A percentile compares a stretch with the other conserved stretches of the same genome.
phyloP scores from a whole-genome alignment of 768 basidiomycete genomes.

The Mycena albidolilacea region DNA sequence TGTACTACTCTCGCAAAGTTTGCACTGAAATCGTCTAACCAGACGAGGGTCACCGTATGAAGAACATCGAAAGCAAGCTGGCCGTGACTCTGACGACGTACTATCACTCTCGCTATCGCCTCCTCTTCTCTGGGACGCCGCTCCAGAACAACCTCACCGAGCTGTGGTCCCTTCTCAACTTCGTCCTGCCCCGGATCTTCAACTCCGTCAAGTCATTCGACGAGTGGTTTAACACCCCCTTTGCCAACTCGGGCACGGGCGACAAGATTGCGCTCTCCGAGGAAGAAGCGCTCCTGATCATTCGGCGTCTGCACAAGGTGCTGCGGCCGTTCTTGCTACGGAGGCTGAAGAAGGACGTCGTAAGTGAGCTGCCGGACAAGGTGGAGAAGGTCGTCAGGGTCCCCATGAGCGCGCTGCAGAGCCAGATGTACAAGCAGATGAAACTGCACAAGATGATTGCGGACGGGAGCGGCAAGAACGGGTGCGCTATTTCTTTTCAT shows the following conservation, averaged over 20 bases:
- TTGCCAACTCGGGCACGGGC: conserved; percentile 96
- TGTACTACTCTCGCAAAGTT: background rate
- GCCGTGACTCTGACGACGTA: conserved; percentile 91
- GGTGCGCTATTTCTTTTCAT: conserved; percentile 61
- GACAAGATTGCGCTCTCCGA: conserved; percentile 99
- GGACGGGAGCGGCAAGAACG: conserved; percentile 81
- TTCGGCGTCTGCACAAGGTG: conserved; percentile 96
- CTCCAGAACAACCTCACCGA: conserved; percentile 98
- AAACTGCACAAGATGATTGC: conserved; percentile 99
- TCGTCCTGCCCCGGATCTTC: conserved; percentile 95
- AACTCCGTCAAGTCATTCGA: conserved; percentile 99
- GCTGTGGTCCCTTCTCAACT: conserved; percentile 95
- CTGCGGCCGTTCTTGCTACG: conserved; percentile 94
- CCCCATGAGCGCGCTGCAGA: conserved; percentile 93
- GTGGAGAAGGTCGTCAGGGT: conserved; percentile 98
- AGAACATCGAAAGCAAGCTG: conserved; percentile 93
- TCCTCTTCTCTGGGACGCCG: conserved; percentile 96
- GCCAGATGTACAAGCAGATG: conserved; percentile 96
- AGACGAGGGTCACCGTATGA: conserved; percentile 99
- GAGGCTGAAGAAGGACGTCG: conserved; percentile 96
- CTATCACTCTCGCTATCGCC: conserved; percentile 93
- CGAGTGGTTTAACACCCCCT: conserved; percentile 99
- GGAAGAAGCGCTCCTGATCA: conserved; percentile 98
- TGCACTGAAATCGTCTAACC: background rate
- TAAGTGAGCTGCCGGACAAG: conserved; percentile 95